Evolutionary conservation across 805 yeast genomes (phyloP).

Genomic region (Candida krabiensis): DNA sequence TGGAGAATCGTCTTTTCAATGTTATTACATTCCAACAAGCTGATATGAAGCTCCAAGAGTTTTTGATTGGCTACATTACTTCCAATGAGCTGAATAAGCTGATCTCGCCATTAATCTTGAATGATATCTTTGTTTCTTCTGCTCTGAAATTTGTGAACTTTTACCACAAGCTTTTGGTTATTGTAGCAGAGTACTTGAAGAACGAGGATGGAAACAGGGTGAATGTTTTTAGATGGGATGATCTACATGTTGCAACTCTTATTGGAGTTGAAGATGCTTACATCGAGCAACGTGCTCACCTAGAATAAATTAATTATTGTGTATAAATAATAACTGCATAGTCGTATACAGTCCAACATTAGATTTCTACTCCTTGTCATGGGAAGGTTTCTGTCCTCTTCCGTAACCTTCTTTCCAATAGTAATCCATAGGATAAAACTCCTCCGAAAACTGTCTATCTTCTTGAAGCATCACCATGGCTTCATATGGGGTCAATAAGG

Average conservation of each 20-base stretch:
- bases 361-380: too few species aligned
- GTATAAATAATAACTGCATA: constrained; percentile 14
- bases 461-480: constrained; percentile 84
- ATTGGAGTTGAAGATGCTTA: constrained; percentile 60
- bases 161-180: constrained; percentile 39
- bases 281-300: constrained; percentile 15
- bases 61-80: constrained; percentile 60
- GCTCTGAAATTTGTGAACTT: constrained; percentile 50
- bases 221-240: constrained; percentile 51
- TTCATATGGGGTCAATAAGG: constrained; percentile 92
- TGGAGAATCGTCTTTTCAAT: constrained; percentile 58
- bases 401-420: constrained; percentile 90
- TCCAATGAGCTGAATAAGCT: constrained; percentile 57
- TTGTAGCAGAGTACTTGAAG: constrained; percentile 38
- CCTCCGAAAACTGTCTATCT: constrained; percentile 63
- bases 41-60: constrained; percentile 46
- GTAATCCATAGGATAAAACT: constrained; percentile 93
- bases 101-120: constrained; percentile 62
- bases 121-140: constrained; percentile 52
- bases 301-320: constrained; percentile 2
- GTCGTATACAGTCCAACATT: constrained; percentile 2
- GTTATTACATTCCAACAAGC: constrained; percentile 43
- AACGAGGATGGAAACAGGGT: constrained; percentile 25
- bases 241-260: constrained; percentile 61
- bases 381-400: constrained; percentile 77